Evolutionary conservation across 2,329 filamentous ascomycete species (phyloP).

Genomic region (Talaromyces sp.): DNA sequence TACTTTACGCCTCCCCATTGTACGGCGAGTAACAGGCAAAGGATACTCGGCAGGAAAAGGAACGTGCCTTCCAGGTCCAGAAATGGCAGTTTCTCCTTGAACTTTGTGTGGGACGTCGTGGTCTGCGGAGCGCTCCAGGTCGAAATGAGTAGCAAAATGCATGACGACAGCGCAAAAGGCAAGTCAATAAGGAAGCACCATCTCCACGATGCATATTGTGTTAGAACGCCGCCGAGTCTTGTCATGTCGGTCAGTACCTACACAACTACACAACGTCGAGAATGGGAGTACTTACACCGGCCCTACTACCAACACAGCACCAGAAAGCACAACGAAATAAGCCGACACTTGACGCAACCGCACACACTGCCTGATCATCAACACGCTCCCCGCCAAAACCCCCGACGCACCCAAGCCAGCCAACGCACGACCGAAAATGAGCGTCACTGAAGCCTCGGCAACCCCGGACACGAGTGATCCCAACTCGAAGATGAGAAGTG

Average conservation of each 20-base stretch:
- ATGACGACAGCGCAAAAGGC: constrained; percentile 40
- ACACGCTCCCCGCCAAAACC: constrained; percentile 28
- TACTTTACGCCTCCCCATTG: constrained; percentile 58
- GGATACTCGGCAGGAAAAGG: constrained; percentile 54
- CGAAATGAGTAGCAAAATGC: constrained; percentile 28
- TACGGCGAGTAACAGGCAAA: constrained; percentile 56
- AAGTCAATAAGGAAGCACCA: constrained; percentile 57
- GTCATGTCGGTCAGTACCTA: background rate
- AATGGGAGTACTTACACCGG: constrained; percentile 27
- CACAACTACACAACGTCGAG: background rate
- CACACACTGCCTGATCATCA: constrained; percentile 34
- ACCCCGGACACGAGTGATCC: constrained; percentile 37
- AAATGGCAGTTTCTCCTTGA: constrained; percentile 27
- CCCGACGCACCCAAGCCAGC: constrained; percentile 35
- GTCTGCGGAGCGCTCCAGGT: background rate
- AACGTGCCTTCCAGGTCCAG: constrained; percentile 53
- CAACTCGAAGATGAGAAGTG: constrained; percentile 39
- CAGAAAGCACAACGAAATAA: constrained; percentile 36
- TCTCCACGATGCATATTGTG: constrained; percentile 43
- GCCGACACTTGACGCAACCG: constrained; percentile 33
- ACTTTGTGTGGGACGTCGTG: constrained; percentile 7
- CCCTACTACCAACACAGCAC: constrained; percentile 34
- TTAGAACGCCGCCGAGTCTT: constrained; percentile 38
- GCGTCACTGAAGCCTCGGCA: constrained; percentile 30
- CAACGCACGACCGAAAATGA: constrained; percentile 38